phyloP scores from a whole-genome alignment of 768 basidiomycete species.

The Clitopilus hobsonii region DNA sequence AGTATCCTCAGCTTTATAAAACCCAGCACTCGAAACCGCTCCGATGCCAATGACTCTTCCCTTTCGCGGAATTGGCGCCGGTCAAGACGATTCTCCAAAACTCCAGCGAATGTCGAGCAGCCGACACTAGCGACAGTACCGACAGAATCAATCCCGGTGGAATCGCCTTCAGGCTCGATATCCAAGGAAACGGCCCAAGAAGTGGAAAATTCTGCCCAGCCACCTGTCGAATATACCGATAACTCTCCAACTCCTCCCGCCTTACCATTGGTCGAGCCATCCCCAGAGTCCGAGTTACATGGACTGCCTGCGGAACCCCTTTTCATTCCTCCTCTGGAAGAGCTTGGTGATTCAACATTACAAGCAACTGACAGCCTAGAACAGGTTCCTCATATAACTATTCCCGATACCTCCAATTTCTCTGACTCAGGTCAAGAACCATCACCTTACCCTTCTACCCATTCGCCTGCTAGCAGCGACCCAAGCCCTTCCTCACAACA shows the following conservation, averaged over 20 bases:
- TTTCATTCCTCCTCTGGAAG: background rate
- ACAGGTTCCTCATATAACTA: slow-evolving; percentile 24
- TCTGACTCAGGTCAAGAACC: background rate
- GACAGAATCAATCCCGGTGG: slow-evolving; percentile 3
- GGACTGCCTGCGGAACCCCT: background rate
- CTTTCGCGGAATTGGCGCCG: slow-evolving; percentile 12
- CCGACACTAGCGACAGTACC: background rate
- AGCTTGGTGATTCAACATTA: background rate
- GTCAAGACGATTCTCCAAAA: slow-evolving; percentile 19
- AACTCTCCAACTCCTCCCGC: too few relatives aligned
- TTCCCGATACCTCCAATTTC: background rate
- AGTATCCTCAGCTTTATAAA: slow-evolving; percentile 27
- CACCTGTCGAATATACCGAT: too few relatives aligned
- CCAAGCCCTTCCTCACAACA: too few relatives aligned
- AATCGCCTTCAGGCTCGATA: background rate
- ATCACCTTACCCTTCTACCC: background rate
- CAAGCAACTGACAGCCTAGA: slow-evolving; percentile 6
- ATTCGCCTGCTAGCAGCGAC: background rate
- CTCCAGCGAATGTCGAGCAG: background rate
- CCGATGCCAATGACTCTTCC: slow-evolving; percentile 6
- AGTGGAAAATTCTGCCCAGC: background rate
- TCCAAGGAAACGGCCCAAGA: background rate
- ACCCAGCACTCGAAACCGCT: slow-evolving; percentile 5
- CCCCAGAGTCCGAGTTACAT: too few relatives aligned
- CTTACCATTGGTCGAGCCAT: too few relatives aligned